Evolutionary conservation across 2,329 filamentous ascomycete species (phyloP).

Genomic region (Fusarium chlamydosporum): DNA sequence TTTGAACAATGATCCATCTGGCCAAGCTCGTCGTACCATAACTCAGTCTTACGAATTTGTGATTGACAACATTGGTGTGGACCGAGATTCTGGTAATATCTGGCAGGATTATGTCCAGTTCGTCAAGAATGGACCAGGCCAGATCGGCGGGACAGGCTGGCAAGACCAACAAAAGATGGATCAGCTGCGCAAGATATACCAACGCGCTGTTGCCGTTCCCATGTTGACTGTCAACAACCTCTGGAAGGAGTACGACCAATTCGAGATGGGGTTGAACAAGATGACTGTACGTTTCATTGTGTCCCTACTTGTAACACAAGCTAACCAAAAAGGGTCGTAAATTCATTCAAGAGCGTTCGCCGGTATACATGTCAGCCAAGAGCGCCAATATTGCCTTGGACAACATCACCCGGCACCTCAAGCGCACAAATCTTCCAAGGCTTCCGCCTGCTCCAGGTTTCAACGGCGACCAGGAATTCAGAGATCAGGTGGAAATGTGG

Average conservation of each 20-base stretch:
- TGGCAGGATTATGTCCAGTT: conserved; percentile 98
- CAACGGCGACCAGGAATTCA: conserved; percentile 87
- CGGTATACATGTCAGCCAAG: conserved; percentile 95
- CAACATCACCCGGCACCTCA: conserved; percentile 83
- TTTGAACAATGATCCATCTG: conserved; percentile 80
- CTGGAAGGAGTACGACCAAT: conserved; percentile 98
- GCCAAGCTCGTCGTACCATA: conserved; percentile 82
- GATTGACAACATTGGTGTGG: conserved; percentile 88
- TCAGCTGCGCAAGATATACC: conserved; percentile 89
- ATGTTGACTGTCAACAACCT: conserved; percentile 85
- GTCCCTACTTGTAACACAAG: conserved; percentile 22
- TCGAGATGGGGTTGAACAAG: conserved; percentile 95
- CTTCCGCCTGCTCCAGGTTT: conserved; percentile 88
- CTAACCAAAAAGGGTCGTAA: conserved; percentile 79
- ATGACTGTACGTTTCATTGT: conserved; percentile 74
- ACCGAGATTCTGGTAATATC: conserved; percentile 88
- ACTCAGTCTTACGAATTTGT: conserved; percentile 93
- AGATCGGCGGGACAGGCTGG: conserved; percentile 88
- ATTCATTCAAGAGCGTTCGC: conserved; percentile 92
- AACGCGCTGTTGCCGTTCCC: conserved; percentile 88
- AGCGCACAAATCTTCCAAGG: conserved; percentile 82
- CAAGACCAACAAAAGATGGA: conserved; percentile 99
- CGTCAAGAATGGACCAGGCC: conserved; percentile 87
- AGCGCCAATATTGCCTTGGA: conserved; percentile 92
- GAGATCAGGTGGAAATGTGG: conserved; percentile 89